phyloP scores from a whole-genome alignment of 164 flowering plant genomes.

The Nelumbo lutea region DNA sequence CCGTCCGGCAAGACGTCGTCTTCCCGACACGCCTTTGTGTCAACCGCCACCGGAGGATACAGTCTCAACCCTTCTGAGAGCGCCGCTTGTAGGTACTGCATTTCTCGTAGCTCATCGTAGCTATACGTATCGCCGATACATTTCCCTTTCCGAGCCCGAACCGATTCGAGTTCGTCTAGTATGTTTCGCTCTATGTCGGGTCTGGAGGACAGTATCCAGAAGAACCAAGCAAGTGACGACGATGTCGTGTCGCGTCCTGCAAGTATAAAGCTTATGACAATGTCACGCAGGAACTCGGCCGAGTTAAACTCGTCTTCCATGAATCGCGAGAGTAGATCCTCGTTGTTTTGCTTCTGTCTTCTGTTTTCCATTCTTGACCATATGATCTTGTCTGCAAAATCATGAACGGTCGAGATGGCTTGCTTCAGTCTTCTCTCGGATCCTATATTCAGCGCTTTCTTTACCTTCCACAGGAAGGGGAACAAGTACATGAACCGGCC shows the following conservation, averaged over 20 bases:
- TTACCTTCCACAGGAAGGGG: constrained; percentile 59
- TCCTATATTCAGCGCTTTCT: constrained; percentile 50
- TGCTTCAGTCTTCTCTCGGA: constrained; percentile 39
- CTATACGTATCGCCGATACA: constrained; percentile 62
- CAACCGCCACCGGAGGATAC: constrained; percentile 88
- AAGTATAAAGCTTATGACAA: constrained; percentile 91
- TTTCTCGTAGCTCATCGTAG: constrained; percentile 65
- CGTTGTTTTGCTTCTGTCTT: constrained; percentile 65
- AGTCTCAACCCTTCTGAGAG: constrained; percentile 74
- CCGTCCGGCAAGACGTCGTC: constrained; percentile 84
- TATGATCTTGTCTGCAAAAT: no score
- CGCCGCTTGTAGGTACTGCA: constrained; percentile 74
- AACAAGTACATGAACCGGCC: constrained; percentile 66
- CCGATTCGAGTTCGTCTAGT: constrained; percentile 46
- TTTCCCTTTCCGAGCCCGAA: constrained; percentile 51
- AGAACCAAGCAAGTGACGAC: constrained; percentile 87
- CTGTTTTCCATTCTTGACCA: no score
- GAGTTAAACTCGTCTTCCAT: constrained; percentile 54
- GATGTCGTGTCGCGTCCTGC: constrained; percentile 96
- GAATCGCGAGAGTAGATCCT: constrained; percentile 75
- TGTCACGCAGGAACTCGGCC: constrained; percentile 43
- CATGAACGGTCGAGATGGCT: constrained; percentile 50
- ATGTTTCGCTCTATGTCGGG: constrained; percentile 54
- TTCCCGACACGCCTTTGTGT: constrained; percentile 54
- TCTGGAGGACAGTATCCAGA: constrained; percentile 62